Percentiles rank a stretch among this genome's conserved stretches.
phyloP scores from a whole-genome alignment of 164 flowering plant species.

The Platanus orientalis region DNA sequence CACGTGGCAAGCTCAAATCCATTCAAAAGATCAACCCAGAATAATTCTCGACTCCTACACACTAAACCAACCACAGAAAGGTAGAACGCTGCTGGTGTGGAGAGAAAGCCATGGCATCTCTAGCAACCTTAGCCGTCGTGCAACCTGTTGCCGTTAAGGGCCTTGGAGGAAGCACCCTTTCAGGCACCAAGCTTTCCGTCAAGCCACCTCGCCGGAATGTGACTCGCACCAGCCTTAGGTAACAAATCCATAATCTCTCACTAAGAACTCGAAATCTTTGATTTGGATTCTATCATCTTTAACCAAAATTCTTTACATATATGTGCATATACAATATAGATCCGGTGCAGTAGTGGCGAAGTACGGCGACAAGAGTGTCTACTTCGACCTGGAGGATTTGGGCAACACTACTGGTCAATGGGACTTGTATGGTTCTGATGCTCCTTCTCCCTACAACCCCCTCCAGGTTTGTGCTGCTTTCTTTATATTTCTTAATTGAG shows the following conservation, averaged over 20 bases:
- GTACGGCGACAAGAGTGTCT: constrained; percentile 92
- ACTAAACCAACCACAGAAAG: neutral
- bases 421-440: constrained; percentile 91
- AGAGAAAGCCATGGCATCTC: constrained; percentile 48
- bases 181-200: constrained; percentile 54
- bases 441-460: constrained; percentile 93
- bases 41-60: constrained; percentile 2
- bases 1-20: constrained; percentile 50
- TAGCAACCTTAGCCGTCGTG: constrained; percentile 52
- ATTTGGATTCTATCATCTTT: too few species aligned
- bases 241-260: neutral
- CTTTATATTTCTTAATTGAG: too few species aligned
- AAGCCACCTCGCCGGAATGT: constrained; percentile 49
- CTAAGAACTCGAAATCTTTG: too few species aligned
- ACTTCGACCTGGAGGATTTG: constrained; percentile 90
- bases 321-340: constrained; percentile 26
- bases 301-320: too few species aligned
- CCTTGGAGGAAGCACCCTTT: constrained; percentile 64
- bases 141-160: constrained; percentile 61
- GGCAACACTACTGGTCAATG: constrained; percentile 98
- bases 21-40: constrained; percentile 12
- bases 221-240: constrained; percentile 39
- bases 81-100: neutral
- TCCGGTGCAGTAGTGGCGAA: constrained; percentile 72
- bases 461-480: constrained; percentile 63